Evolutionary conservation across 495 filamentous ascomycete genomes (phyloP).

Genomic region (Xylaria scruposa): DNA sequence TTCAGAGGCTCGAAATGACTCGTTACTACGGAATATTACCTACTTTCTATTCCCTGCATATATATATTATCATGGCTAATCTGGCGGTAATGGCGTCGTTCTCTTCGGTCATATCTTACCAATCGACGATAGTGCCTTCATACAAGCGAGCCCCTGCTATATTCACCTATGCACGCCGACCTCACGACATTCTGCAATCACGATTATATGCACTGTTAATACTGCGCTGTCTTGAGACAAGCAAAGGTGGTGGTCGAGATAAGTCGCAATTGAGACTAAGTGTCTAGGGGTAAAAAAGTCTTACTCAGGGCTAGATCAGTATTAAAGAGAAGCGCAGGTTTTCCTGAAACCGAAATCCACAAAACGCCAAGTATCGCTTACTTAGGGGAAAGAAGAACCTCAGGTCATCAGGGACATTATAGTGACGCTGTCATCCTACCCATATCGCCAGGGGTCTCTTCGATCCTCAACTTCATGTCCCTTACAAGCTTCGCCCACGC

Average conservation of each 20-base stretch:
- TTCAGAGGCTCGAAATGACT: not conserved
- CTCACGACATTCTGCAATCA: too few species aligned
- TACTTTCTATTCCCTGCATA: too few species aligned
- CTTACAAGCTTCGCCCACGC: constrained; percentile 67
- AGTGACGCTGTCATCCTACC: constrained; percentile 21
- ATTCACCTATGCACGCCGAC: not conserved
- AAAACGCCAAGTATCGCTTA: constrained; percentile 3
- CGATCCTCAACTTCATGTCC: constrained; percentile 59
- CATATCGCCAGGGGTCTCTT: constrained; percentile 27
- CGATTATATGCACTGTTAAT: not conserved
- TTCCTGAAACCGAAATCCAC: not conserved
- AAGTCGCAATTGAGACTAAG: not conserved
- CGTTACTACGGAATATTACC: not conserved
- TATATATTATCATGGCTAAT: too few species aligned
- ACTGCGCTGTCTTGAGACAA: not conserved
- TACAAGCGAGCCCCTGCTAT: not conserved
- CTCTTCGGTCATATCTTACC: not conserved
- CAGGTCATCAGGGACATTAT: not conserved
- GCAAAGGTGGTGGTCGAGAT: not conserved
- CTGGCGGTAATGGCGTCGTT: too few species aligned
- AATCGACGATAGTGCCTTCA: not conserved
- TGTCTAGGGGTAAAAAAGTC: not conserved
- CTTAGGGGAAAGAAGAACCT: not conserved
- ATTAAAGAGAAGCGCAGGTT: not conserved
- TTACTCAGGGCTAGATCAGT: not conserved